These are phyloP conservation scores for Chrysopogon serrulatus DNA, from an alignment of 176 grass and related monocot species.

Conservation along the genomic window DNA sequence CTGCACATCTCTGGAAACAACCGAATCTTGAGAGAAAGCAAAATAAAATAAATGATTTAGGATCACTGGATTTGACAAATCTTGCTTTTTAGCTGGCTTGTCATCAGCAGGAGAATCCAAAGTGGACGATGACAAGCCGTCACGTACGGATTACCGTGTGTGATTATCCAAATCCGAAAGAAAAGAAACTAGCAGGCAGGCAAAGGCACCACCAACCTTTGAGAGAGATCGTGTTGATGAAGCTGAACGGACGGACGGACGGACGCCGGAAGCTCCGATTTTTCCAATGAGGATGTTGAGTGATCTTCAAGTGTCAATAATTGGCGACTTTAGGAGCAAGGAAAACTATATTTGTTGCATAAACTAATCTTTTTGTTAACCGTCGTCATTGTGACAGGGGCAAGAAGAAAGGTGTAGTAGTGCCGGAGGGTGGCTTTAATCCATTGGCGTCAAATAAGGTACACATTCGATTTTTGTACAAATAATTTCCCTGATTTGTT, in stretches of 20 bases:
- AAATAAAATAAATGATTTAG: background rate
- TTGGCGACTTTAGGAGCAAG: background rate
- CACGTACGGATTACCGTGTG: background rate
- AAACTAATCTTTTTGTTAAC: background rate
- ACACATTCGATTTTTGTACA: background rate
- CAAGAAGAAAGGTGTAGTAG: slow-evolving; percentile 8
- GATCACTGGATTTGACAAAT: background rate
- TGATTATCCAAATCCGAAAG: slow-evolving; percentile 8
- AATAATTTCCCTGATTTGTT: background rate
- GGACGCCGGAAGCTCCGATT: background rate
- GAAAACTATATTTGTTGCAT: background rate
- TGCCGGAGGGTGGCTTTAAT: background rate
- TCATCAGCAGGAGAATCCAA: background rate
- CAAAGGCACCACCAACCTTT: slow-evolving; percentile 14
- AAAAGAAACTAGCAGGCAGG: background rate
- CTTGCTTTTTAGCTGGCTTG: background rate
- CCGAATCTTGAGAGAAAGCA: background rate
- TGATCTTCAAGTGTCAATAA: slow-evolving; percentile 4
- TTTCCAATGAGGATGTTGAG: background rate
- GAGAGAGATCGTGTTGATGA: slow-evolving; percentile 21
- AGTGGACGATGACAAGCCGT: slow-evolving; percentile 5
- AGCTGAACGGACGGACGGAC: background rate
- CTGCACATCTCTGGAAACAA: background rate
- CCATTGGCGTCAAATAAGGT: background rate
- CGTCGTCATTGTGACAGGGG: slow-evolving; percentile 3